Base-by-base conservation (phyloP, 805 yeast genomes). In the Saturnispora hagleri region DNA sequence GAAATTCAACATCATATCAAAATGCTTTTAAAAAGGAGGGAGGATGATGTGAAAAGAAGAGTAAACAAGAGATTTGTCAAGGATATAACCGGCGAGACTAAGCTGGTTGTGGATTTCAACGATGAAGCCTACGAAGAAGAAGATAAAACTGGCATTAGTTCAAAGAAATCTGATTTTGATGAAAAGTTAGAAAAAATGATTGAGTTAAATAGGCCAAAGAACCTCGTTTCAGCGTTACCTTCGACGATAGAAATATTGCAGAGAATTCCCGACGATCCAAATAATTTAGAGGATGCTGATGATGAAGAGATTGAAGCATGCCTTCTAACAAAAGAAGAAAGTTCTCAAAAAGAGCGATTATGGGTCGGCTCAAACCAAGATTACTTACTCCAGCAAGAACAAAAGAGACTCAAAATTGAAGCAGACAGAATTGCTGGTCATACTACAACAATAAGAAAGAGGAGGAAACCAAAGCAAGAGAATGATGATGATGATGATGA, bases 321-420 rank as follows among this genome's bases (percentile, higher is more conserved):
- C 34, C 62, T 87, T 43, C 71, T 93, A 46, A 74, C 78, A 2
- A 81, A 76, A 50, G 89, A 83, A 48, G 97, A 90, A 55, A 75
- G 82, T 10, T 74, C 70, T 52, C 64, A 84, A 56, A 93, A 91
- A 65, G 90, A 89, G 58, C 75, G 85, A 54, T 79, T 90, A 3
- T 93, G 99, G 98, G 81, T 86, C 50, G 90, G 93, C 2, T 73
- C 88, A 40, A 90, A 95, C 66, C 86, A 86, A 54, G 98, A 90
- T 28, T 93, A 80, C 62, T 69, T 93, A 51, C 64, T 88, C 8
- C 93, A 85, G 46, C 96, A 89, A 67, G 97, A 91, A 60, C 79
- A 80, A 58, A 89, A 88, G 62, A 72, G 90, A 55, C 72, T 91
- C 54, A 88, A 90, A 64, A 76, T 77, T 49, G 96, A 89, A 63